These are phyloP conservation scores for Murraya koenigii DNA, from an alignment of 345 rosid genomes.

Conservation along the genomic window DNA sequence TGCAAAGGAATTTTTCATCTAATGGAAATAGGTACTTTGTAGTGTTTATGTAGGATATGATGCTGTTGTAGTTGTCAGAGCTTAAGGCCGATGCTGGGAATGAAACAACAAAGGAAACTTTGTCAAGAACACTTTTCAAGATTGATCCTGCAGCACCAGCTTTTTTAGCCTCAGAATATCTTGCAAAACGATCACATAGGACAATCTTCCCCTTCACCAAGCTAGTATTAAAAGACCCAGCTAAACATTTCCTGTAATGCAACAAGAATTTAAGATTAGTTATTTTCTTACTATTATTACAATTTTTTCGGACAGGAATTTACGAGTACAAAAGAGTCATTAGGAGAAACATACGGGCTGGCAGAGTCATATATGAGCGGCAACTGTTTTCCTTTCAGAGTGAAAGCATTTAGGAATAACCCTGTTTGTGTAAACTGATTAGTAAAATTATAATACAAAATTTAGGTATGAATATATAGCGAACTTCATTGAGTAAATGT, in stretches of 20 bases:
- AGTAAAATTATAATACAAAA: neutral
- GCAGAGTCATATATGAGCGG: slow-evolving; percentile 27
- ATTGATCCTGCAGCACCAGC: slow-evolving; percentile 42
- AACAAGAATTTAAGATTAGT: slow-evolving; percentile 2
- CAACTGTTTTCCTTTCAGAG: slow-evolving; percentile 16
- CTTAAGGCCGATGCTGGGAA: slow-evolving; percentile 25
- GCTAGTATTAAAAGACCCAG: slow-evolving; percentile 23
- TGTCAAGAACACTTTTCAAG: neutral
- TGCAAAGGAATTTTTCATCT: neutral
- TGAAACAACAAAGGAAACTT: slow-evolving; percentile 15
- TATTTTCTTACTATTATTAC: neutral
- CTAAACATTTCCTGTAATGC: slow-evolving; percentile 25
- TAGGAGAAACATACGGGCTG: slow-evolving; percentile 23
- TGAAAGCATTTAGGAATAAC: slow-evolving; percentile 34
- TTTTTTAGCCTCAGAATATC: neutral
- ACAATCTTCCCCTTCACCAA: slow-evolving; percentile 40
- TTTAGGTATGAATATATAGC: too few relatives aligned
- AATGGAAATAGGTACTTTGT: slow-evolving; percentile 26
- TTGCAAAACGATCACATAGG: neutral
- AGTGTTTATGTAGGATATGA: slow-evolving; percentile 27
- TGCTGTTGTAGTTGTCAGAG: neutral
- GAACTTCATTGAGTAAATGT: neutral
- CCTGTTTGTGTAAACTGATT: slow-evolving; percentile 20
- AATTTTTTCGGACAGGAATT: neutral
- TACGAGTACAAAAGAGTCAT: neutral